Percentiles rank a stretch among this genome's conserved stretches.
Conservation (phyloP, 1,139 yeast genomes). For the Kazachstania sp. region DNA sequence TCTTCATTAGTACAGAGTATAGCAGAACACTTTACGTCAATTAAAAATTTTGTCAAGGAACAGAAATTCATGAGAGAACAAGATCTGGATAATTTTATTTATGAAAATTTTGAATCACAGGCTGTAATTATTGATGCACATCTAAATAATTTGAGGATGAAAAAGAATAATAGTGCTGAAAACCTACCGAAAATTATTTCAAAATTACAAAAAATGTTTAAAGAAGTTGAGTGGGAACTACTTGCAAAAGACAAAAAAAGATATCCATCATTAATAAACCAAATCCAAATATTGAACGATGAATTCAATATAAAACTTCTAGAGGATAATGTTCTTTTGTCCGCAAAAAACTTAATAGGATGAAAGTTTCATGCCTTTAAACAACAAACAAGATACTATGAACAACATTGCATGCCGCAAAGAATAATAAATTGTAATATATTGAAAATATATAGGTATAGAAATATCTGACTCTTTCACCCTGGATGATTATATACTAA, state of each 20-base stretch:
- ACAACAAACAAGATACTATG: too few species aligned
- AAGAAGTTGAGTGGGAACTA: slow-evolving; percentile 18
- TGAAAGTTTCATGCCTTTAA: not conserved
- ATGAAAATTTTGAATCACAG: slow-evolving; percentile 14
- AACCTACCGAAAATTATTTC: slow-evolving; percentile 12
- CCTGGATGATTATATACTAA: not conserved
- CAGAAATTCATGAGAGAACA: slow-evolving; percentile 17
- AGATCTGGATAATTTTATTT: slow-evolving; percentile 10
- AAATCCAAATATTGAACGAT: slow-evolving; percentile 11
- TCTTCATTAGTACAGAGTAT: slow-evolving; percentile 22
- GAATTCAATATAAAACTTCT: slow-evolving; percentile 10
- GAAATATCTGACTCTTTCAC: not conserved
- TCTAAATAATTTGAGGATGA: slow-evolving; percentile 6
- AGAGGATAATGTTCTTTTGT: not conserved
- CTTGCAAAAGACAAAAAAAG: slow-evolving; percentile 13
- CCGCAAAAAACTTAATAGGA: not conserved
- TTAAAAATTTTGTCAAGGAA: slow-evolving; percentile 26
- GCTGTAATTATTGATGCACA: slow-evolving; percentile 9
- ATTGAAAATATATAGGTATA: too few species aligned
- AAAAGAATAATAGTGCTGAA: slow-evolving; percentile 9
- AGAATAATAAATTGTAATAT: too few species aligned
- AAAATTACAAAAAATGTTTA: slow-evolving; percentile 9
- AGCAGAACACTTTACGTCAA: slow-evolving; percentile 24
- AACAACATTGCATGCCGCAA: too few species aligned
- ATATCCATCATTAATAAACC: slow-evolving; percentile 9